phyloP scores from a whole-genome alignment of 1,284 basidiomycete genomes.

The Schizopora paradoxa region DNA sequence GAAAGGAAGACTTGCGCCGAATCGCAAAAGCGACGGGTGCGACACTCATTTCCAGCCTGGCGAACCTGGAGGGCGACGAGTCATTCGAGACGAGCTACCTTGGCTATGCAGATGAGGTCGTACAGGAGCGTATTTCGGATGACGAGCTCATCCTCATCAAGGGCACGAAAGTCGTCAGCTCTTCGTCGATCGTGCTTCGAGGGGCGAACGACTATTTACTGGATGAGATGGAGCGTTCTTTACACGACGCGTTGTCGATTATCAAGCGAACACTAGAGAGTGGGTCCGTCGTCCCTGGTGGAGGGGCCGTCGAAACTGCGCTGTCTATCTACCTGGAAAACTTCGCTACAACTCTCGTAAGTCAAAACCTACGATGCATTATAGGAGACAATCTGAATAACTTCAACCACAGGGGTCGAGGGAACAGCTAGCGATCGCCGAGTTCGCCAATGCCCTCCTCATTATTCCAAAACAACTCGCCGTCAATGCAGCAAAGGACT shows the following conservation, averaged over 20 bases:
- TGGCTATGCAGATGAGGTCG: slow-evolving; percentile 91
- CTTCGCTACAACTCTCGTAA: slow-evolving; percentile 93
- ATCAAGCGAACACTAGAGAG: slow-evolving; percentile 98
- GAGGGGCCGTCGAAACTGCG: slow-evolving; percentile 96
- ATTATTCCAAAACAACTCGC: slow-evolving; percentile 97
- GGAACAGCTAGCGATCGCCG: slow-evolving; percentile 98
- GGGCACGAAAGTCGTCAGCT: slow-evolving; percentile 95
- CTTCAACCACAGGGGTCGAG: slow-evolving; percentile 71
- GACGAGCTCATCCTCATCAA: slow-evolving; percentile 98
- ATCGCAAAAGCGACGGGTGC: slow-evolving; percentile 98
- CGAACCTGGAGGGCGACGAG: slow-evolving; percentile 97
- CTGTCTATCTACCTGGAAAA: slow-evolving; percentile 98
- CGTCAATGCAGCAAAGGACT: slow-evolving; percentile 98
- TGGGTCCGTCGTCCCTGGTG: slow-evolving; percentile 93
- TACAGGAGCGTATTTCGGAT: slow-evolving; percentile 96
- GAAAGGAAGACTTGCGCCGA: slow-evolving; percentile 94
- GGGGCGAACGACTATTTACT: slow-evolving; percentile 99
- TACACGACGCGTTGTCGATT: slow-evolving; percentile 93
- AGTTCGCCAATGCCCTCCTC: slow-evolving; percentile 91
- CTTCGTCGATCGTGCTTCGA: slow-evolving; percentile 88
- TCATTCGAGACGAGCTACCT: slow-evolving; percentile 91
- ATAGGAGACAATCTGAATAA: slow-evolving; percentile 15
- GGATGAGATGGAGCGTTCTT: slow-evolving; percentile 97
- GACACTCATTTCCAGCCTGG: slow-evolving; percentile 87
- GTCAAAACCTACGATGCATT: slow-evolving; percentile 23